These are phyloP conservation scores for Plasmodium coatneyi DNA, from an alignment of 169 alveolate genomes.

Conservation along the genomic window DNA sequence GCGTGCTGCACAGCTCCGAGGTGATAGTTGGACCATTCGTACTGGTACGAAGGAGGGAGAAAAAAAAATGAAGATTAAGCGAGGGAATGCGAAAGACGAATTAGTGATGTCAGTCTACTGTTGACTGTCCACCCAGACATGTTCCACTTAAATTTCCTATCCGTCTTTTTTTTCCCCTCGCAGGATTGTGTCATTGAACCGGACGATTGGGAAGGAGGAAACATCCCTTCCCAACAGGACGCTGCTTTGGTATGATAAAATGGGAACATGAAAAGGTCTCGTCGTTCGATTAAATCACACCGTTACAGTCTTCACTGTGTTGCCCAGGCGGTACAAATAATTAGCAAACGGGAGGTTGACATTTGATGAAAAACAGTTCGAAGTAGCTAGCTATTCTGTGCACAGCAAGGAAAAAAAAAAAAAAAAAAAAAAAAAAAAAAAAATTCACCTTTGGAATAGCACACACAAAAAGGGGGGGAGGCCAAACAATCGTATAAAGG, in stretches of 20 bases:
- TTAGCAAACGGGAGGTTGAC: background rate
- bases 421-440: background rate
- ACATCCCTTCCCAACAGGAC: background rate
- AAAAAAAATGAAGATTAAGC: background rate
- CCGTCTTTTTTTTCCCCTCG: background rate
- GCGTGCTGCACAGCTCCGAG: slow-evolving; percentile 12
- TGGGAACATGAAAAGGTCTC: background rate
- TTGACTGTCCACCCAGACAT: background rate
- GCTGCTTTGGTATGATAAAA: background rate
- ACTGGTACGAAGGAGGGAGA: slow-evolving; percentile 8
- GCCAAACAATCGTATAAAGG: background rate
- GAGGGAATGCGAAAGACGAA: background rate
- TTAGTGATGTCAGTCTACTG: background rate
- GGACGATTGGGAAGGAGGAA: background rate
- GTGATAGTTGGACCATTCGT: slow-evolving; percentile 68
- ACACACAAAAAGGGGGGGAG: background rate
- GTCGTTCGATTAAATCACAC: background rate
- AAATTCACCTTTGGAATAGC: background rate
- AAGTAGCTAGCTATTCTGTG: background rate
- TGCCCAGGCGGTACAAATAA: background rate
- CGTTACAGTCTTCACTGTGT: background rate
- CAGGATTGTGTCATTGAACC: background rate
- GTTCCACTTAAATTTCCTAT: background rate
- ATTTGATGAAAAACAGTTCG: background rate
- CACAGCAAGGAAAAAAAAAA: background rate